phyloP scores from a whole-genome alignment of 352 stramenopile species.

The Globisporangium apiculatum region DNA sequence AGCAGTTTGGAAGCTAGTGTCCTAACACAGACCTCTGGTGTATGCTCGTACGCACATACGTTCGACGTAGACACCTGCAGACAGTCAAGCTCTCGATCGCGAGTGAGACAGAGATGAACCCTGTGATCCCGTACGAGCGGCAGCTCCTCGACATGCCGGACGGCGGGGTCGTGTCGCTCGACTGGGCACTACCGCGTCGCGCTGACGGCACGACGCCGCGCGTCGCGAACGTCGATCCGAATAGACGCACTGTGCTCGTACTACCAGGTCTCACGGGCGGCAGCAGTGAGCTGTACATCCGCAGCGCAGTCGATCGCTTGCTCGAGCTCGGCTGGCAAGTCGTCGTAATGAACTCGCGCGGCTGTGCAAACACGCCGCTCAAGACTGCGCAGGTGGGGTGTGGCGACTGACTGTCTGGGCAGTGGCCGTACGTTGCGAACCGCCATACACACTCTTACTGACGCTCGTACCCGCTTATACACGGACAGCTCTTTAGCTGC shows the following conservation, averaged over 20 bases:
- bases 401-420: too few species aligned
- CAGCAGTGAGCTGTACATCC: constrained; percentile 72
- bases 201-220: constrained; percentile 8
- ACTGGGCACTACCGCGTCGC: constrained; percentile 42
- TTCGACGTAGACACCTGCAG: constrained; percentile 33
- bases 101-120: constrained; percentile 22
- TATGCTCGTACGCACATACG: too few species aligned
- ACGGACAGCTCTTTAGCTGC: constrained; percentile 30
- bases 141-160: constrained; percentile 42
- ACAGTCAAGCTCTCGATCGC: constrained; percentile 35
- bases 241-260: constrained; percentile 40
- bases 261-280: constrained; percentile 61
- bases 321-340: constrained; percentile 27
- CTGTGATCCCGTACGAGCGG: constrained; percentile 41
- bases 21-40: too few species aligned
- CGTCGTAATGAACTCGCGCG: constrained; percentile 40
- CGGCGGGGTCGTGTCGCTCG: constrained; percentile 24
- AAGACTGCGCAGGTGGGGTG: constrained; percentile 12
- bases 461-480: too few species aligned
- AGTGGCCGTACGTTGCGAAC: too few species aligned
- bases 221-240: constrained; percentile 22
- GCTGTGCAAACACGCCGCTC: constrained; percentile 29
- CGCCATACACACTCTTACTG: too few species aligned
- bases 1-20: too few species aligned
- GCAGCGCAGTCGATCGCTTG: constrained; percentile 27